Base-by-base conservation (phyloP, 371 early-diverging fungal species). In the Saksenaea oblongispora region DNA sequence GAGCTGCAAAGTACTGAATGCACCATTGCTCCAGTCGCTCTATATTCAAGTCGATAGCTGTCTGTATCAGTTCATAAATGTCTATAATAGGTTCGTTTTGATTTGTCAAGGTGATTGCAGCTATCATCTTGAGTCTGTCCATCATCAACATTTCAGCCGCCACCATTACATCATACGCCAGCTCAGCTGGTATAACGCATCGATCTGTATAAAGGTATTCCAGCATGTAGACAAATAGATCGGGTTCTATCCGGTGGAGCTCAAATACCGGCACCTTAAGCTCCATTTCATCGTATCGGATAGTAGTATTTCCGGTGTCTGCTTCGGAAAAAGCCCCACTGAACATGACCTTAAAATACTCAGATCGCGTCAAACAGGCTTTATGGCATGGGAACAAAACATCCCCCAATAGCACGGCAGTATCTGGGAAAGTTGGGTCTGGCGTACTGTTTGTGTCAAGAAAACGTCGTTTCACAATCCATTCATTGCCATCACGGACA, bases 161-260 rank as follows among this genome's bases (percentile, higher is more conserved):
- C 0, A 73, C 51, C 53, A 76, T 27, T 8, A 76, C 67, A 34
- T 76, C 77, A 61, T 69, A 76, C 3, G 77, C 77, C 42, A 66
- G 34, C 9, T 73, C 66, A 18, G 60, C 41, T 1, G 71, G 69
- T 37, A 79, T 74, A 4, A 63, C 61, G 24, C 73, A 72, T 17
- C 67, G 70, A 47, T 79, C 79, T 13, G 79, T 79, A 54, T 79
- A 79, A 24, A 79, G 39, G 54, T 64, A 79, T 34, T 79, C 75
- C 2, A 73, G 55, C 3, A 76, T 59, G 51, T 70, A 72, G 17
- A 39, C 31, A 56, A 79, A 76, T 3, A 65, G 51, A 34, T 70
- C 70, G 3, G 77, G 58, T 0, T 66, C 24, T 5, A 70, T 39
- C 14, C 67, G 66, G n/a, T 62, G 63, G 14, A 78, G 47, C 37